These are phyloP conservation scores for Mycena galopus DNA, from an alignment of 768 basidiomycete genomes.

Conservation along the genomic window DNA sequence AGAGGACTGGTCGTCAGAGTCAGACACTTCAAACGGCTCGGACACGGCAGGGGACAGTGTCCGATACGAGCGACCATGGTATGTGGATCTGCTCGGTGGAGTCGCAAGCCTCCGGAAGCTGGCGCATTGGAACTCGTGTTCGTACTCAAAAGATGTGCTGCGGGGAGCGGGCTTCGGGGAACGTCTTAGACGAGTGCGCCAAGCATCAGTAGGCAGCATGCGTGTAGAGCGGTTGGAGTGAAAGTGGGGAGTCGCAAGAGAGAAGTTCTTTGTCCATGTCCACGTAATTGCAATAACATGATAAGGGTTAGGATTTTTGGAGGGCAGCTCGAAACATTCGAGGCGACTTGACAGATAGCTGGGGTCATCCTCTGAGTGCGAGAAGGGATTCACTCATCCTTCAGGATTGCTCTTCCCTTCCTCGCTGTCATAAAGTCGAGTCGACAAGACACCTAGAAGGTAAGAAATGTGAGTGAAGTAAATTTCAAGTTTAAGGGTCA, in stretches of 20 bases:
- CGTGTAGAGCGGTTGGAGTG: not conserved
- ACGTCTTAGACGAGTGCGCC: slow-evolving; percentile 71
- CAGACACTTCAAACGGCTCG: slow-evolving; percentile 63
- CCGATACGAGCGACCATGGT: slow-evolving; percentile 44
- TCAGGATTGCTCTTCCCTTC: not conserved
- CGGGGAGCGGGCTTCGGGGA: slow-evolving; percentile 65
- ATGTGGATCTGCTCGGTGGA: slow-evolving; percentile 61
- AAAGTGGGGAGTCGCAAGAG: not conserved
- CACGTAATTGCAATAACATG: not conserved
- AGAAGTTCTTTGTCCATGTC: not conserved
- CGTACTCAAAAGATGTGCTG: slow-evolving; percentile 85
- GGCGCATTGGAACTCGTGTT: slow-evolving; percentile 68
- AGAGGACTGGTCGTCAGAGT: slow-evolving; percentile 76
- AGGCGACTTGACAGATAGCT: no score
- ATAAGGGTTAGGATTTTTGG: not conserved
- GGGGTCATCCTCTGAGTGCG: not conserved
- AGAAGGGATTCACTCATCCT: not conserved
- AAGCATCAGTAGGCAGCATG: slow-evolving; percentile 64
- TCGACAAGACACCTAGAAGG: no score
- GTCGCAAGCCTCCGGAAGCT: slow-evolving; percentile 68
- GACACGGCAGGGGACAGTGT: slow-evolving; percentile 53
- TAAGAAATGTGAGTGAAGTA: not conserved
- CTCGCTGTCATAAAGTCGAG: not conserved
- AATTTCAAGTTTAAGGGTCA: not conserved
- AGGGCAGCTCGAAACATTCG: no score